Evolutionary conservation across 805 yeast species (phyloP), one percentile per base, ranked within the genome.

Genomic region (Saturnispora gosingensis): DNA sequence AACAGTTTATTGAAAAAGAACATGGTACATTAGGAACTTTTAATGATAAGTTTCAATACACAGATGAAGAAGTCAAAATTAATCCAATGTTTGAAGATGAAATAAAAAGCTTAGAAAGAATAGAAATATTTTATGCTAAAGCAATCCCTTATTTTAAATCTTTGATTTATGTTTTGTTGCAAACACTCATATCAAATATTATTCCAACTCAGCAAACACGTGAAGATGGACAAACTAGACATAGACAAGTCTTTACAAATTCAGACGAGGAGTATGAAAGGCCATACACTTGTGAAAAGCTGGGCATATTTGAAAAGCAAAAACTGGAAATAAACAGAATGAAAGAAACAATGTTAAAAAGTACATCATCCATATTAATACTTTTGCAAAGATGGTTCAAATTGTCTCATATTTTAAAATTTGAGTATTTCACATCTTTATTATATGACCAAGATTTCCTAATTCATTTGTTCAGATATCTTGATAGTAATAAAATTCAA

Each of bases 321-420:
- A 74, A 75, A 54, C 67, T 81, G 20, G 89, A 83, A 57, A 69
- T 81, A 2, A 54, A 72, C 5, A 73, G 83, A 55, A 70, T 78
- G n/a, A 83, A 82, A 56, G 91, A 85, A 58, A 67, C 79, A 3
- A 70, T 82, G 1, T 60, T 83, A 48, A 84, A 82, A 57, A 77
- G 83, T 4, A 69, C 83, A 2, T 71, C 83, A 0, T 77, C 78
- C 1, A 74, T 81, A 1, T 51, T 88, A 1, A 58, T 69, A 10
- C 58, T 78, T 20, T 61, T 93, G 20, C 62, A 83, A 34, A 77
- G 76, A 59, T 90, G 97, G 97, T 83, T 87, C 63, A 86, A 85
- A 61, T 64, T 75, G 9, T 83, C 80, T 44, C 97, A 93, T 63
- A 70, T 88, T 2, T 64, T 90, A 56, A 90, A 91, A 64, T 82